Evolutionary conservation across 2,329 filamentous ascomycete species (phyloP), one percentile per base, ranked within the genome.

Genomic region (Sporothrix brunneoviolacea): DNA sequence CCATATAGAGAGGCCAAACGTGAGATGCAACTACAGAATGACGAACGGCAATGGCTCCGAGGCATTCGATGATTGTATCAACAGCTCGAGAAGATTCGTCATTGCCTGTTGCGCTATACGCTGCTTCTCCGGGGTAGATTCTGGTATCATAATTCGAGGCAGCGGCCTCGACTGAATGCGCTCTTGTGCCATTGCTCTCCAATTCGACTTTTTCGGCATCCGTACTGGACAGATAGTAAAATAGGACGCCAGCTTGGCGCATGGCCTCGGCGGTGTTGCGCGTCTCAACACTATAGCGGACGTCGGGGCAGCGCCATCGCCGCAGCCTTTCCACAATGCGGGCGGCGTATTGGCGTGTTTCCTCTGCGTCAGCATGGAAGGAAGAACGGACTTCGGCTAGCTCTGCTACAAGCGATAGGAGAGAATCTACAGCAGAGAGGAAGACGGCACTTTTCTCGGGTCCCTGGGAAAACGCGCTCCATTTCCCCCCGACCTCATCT

Each of bases 1-100:
- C 44, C 44, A 52, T 52, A 27, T 52, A 52, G 15, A 52, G 38
- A 8, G 50, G 44, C 50, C 50, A 52, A 3, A 52, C 33, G 21
- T 48, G 50, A 2, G 43, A 48, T 9, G 50, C 50, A 8, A 48
- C 44, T 4, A 22, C 49, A 2, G 49, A 43, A 19, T 51, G 49
- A 3, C 22, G 13, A 3, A 30, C 43, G 2, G 27, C 12, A 2
- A 51, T 33, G 2, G 19, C n/a, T 3, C n/a, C 12, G 3, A 51
- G 37, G n/a, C 32, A 47, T 3, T 13, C n/a, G 4, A 39, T n/a
- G n/a, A 39, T 47, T 3, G 35, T 47, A 12, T 45, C 24, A 9
- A 39, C 48, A 5, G 48, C 40, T 8, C 3, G 3, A 9, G 1
- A 4, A 10, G 13, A 10, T 16, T 33, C 35, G 13, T 33, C 32